Evolutionary conservation across 768 basidiomycete genomes (phyloP).

Genomic region (Amanita exitialis): DNA sequence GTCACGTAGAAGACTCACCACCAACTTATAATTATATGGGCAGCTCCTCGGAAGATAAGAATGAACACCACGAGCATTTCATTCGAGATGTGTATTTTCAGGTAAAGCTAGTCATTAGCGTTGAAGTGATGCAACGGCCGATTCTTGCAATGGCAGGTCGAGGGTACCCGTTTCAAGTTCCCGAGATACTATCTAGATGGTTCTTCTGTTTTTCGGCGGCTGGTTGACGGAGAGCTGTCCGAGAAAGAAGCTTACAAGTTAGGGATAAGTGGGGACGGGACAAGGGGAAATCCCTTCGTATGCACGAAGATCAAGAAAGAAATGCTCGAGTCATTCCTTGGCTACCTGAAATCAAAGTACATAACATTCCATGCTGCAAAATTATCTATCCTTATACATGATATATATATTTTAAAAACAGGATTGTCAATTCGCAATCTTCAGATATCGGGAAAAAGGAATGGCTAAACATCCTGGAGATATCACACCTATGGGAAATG

Average conservation of each 20-base stretch:
- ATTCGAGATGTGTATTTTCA: neutral
- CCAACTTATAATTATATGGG: too few species aligned
- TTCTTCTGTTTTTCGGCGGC: neutral
- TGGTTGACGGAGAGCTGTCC: neutral
- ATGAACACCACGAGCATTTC: neutral
- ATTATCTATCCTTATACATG: neutral
- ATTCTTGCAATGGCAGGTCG: neutral
- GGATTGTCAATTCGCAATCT: neutral
- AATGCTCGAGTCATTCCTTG: neutral
- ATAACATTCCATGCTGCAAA: neutral
- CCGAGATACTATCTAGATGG: neutral
- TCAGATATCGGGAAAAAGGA: constrained; percentile 1
- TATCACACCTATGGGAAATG: constrained; percentile 11
- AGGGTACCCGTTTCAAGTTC: neutral
- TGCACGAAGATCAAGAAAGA: neutral
- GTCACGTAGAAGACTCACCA: too few species aligned
- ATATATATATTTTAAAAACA: neutral
- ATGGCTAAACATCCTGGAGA: constrained; percentile 9
- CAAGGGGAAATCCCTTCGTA: neutral
- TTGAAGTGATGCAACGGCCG: neutral
- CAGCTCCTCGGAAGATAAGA: too few species aligned
- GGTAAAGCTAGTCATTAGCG: neutral
- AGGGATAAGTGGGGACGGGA: neutral
- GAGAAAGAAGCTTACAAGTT: neutral
- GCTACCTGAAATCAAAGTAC: neutral